Evolutionary conservation across 2,329 filamentous ascomycete genomes (phyloP).

Genomic region (Neocatenulostroma microsporum): DNA sequence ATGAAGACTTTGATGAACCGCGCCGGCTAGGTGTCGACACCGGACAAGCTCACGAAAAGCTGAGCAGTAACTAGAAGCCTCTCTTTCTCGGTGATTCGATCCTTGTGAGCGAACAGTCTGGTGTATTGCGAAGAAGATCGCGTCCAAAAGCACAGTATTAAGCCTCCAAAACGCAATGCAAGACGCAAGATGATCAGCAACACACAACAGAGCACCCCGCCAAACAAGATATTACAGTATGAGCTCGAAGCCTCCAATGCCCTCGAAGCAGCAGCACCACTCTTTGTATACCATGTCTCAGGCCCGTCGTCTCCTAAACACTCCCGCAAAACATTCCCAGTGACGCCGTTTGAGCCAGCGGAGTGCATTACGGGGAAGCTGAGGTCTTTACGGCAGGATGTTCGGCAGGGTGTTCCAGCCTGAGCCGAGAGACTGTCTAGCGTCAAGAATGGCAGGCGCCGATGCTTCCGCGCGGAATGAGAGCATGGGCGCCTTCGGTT

Average conservation of each 20-base stretch:
- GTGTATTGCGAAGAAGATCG: no score
- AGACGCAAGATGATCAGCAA: not conserved
- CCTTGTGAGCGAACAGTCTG: no score
- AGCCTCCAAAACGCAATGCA: no score
- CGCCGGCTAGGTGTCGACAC: no score
- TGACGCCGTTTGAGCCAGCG: conserved; percentile 1
- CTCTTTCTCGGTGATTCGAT: no score
- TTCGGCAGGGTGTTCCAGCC: not conserved
- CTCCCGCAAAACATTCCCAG: not conserved
- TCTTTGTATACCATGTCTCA: conserved; percentile 4
- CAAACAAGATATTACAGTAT: not conserved
- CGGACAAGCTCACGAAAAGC: no score
- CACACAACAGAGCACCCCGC: not conserved
- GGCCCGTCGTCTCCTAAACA: not conserved
- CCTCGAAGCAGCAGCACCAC: not conserved
- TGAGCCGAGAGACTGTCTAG: not conserved
- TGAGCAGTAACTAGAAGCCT: no score
- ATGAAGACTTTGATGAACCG: no score
- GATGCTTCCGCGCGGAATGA: conserved; percentile 2
- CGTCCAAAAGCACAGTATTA: no score
- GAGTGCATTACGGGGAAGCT: conserved; percentile 3
- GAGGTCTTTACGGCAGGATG: not conserved
- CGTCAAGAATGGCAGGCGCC: not conserved
- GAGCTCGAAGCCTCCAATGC: not conserved
- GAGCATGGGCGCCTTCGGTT: not conserved